Evolutionary conservation across 2,329 filamentous ascomycete species (phyloP).

Genomic region (Capronia epimyces): DNA sequence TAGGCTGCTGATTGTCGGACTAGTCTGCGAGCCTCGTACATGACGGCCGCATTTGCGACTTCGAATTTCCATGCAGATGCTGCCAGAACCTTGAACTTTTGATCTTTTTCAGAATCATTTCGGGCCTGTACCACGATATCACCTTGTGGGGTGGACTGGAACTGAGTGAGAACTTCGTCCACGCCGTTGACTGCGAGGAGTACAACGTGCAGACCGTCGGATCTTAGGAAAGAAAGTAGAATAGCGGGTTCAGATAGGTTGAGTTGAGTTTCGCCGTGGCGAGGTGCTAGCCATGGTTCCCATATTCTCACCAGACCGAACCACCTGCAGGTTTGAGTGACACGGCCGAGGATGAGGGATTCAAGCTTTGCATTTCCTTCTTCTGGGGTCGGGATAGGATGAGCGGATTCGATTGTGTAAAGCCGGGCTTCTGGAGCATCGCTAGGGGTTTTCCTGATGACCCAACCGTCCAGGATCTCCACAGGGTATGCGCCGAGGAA

Average conservation of each 20-base stretch:
- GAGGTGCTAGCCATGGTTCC: constrained; percentile 76
- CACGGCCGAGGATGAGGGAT: constrained; percentile 38
- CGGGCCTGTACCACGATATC: constrained; percentile 63
- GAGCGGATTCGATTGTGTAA: constrained; percentile 35
- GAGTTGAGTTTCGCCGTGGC: constrained; percentile 67
- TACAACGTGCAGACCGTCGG: constrained; percentile 67
- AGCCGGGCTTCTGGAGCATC: constrained; percentile 40
- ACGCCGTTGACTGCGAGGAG: constrained; percentile 72
- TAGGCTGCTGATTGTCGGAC: constrained; percentile 39
- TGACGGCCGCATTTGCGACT: constrained; percentile 67
- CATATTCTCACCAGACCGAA: constrained; percentile 75
- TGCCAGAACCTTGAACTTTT: constrained; percentile 60
- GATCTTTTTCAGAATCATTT: constrained; percentile 59
- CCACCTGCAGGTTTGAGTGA: constrained; percentile 62
- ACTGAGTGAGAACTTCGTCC: constrained; percentile 62
- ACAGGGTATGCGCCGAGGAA: constrained; percentile 32
- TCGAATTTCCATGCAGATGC: constrained; percentile 70
- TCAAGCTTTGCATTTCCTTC: constrained; percentile 50
- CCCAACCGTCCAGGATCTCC: constrained; percentile 33
- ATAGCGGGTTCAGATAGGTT: constrained; percentile 70
- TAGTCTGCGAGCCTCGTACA: constrained; percentile 77
- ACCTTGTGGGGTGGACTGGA: constrained; percentile 61
- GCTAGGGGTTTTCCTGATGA: constrained; percentile 35
- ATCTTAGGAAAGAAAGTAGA: constrained; percentile 68
- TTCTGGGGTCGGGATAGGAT: constrained; percentile 46